Percentiles rank a stretch among this genome's conserved stretches.
phyloP scores from a whole-genome alignment of 192 early-diverging fungal species.

The Tieghemiomyces parasiticus region DNA sequence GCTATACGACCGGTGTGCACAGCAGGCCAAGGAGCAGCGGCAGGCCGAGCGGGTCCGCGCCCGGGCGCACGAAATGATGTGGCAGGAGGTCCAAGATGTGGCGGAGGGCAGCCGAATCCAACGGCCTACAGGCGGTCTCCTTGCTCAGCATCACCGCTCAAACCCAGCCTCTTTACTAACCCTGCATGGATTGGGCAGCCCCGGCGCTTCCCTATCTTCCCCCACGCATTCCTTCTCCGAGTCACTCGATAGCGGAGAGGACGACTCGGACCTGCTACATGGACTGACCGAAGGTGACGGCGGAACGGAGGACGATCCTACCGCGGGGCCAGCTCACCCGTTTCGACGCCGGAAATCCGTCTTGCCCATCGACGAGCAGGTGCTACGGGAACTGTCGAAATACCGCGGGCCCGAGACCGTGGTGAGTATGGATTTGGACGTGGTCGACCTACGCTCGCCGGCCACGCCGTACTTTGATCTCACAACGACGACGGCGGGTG shows the following conservation, averaged over 20 bases:
- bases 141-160: neutral
- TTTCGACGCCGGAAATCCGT: constrained; percentile 39
- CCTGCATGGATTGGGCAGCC: neutral
- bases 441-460: neutral
- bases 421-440: constrained; percentile 10
- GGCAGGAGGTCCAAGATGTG: constrained; percentile 30
- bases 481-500: too few species aligned
- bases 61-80: constrained; percentile 65
- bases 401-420: constrained; percentile 45
- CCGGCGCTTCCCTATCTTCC: too few species aligned
- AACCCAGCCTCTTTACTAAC: too few species aligned
- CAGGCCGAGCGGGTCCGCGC: constrained; percentile 72
- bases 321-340: constrained; percentile 21
- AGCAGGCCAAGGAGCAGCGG: constrained; percentile 79
- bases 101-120: too few species aligned
- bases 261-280: neutral
- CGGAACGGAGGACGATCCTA: neutral
- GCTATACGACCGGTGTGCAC: constrained; percentile 91
- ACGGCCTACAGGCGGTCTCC: neutral
- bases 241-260: neutral
- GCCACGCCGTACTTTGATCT: neutral
- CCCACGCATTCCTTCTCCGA: neutral
- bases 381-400: constrained; percentile 37
- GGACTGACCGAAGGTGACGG: neutral
- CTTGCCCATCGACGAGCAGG: constrained; percentile 44